Base-by-base conservation (phyloP, 495 filamentous ascomycete genomes). In the Penicillium soppii region DNA sequence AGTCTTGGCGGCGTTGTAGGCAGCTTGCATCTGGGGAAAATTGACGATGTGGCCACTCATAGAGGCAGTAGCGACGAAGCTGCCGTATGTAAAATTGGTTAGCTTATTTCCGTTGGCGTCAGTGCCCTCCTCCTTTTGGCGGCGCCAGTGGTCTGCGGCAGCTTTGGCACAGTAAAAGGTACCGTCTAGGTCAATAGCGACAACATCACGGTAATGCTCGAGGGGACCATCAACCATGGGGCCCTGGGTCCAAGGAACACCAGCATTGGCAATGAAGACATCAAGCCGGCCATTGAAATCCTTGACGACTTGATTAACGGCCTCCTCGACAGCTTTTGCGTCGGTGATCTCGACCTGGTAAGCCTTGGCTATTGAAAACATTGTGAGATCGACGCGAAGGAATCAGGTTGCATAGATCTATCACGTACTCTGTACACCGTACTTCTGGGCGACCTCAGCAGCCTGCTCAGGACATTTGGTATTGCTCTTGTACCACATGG, bases 41-140 rank as follows among this genome's bases (percentile, higher is more conserved):
- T 96, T 96, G 59, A 85, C 88, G 57, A 96, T 89, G 67, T 92
- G 89, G 3, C 87, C 89, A 65, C 82, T 87, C 82, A 92, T 92
- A 57, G 82, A 87, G 3, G 89, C 81, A 5, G 89, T 94, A 19
- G 85, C 81, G 62, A 92, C 80, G 65, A 92, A 91, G 68, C 83
- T 87, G 9, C 89, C 89, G 15, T 78, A 73, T 17, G 70, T 80
- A 56, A 82, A 91, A 54, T 82, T 81, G 52, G 83, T 74, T 23
- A 91, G 73, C 67, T 78, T 79, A 57, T 84, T 75, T 52, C 89
- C 88, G 62, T 84, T 79, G 42, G 82, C 52, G 32, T 83, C 81
- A 1, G 82, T 86, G 13, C 83, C 82, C 56, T 89, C 81, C 47
- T 80, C 70, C 66, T 86, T 84, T 62, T 86, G 83, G 27, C 75